Evolutionary conservation across 176 grass and related monocot species (phyloP).

Genomic region (Alopecurus myosuroides): DNA sequence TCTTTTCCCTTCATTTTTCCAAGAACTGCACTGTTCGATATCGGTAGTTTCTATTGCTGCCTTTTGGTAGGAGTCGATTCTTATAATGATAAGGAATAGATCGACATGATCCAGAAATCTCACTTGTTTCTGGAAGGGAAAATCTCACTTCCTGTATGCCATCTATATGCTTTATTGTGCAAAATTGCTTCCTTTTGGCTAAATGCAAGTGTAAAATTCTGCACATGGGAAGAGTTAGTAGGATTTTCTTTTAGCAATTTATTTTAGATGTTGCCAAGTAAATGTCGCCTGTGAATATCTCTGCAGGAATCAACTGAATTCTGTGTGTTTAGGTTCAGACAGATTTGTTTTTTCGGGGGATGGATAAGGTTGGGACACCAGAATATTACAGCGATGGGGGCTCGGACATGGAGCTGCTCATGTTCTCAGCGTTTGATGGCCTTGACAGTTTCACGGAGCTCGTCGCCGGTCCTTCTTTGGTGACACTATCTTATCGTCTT

Average conservation of each 20-base stretch:
- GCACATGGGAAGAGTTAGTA: not conserved
- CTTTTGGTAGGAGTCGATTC: not conserved
- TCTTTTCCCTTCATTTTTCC: not conserved
- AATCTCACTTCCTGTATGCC: not conserved
- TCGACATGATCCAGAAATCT: not conserved
- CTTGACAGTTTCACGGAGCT: slow-evolving; percentile 37
- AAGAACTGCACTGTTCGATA: not conserved
- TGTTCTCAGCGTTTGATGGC: slow-evolving; percentile 25
- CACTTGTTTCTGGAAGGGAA: not conserved
- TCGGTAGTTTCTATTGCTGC: too few species aligned
- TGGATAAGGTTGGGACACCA: not conserved
- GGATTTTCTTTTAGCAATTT: not conserved
- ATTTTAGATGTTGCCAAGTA: not conserved
- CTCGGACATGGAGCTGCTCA: slow-evolving; percentile 28
- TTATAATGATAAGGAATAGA: not conserved
- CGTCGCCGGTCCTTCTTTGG: slow-evolving; percentile 5
- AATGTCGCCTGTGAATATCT: not conserved
- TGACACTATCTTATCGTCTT: slow-evolving; percentile 17
- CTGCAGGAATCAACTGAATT: not conserved
- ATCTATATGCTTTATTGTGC: not conserved
- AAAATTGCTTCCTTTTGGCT: not conserved
- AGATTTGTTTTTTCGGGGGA: not conserved
- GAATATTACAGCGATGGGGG: not conserved
- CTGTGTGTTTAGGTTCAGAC: not conserved
- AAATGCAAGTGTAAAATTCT: not conserved